These are phyloP conservation scores for Grosmannia serpens DNA, from an alignment of 2,329 filamentous ascomycete genomes.

Conservation along the genomic window DNA sequence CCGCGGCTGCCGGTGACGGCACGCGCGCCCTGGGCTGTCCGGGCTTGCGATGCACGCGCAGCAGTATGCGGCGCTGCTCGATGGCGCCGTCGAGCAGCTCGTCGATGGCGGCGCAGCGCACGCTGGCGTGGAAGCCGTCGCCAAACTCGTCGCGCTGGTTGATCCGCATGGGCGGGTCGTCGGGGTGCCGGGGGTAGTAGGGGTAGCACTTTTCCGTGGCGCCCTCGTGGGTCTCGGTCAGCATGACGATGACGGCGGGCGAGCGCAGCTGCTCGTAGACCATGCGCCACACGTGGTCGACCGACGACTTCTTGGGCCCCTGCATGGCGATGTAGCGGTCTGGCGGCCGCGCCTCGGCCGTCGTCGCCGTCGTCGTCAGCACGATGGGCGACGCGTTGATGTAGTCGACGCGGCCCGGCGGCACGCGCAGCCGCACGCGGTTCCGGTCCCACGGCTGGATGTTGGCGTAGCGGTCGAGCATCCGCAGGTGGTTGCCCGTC, in stretches of 20 bases:
- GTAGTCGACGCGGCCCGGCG: constrained; percentile 61
- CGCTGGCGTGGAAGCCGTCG: constrained; percentile 55
- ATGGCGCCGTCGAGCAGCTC: constrained; percentile 45
- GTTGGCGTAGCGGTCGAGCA: constrained; percentile 76
- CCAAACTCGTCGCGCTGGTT: constrained; percentile 54
- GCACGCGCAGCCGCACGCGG: constrained; percentile 68
- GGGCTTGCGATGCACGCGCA: constrained; percentile 30
- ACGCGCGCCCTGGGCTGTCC: not conserved
- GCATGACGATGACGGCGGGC: constrained; percentile 80
- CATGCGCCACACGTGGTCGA: constrained; percentile 92
- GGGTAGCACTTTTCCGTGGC: constrained; percentile 74
- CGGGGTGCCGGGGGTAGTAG: constrained; percentile 61
- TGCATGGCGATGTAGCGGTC: constrained; percentile 82
- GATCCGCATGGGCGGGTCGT: constrained; percentile 39
- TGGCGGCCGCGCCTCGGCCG: constrained; percentile 20
- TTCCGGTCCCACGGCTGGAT: constrained; percentile 86
- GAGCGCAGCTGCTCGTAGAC: constrained; percentile 63
- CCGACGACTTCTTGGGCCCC: constrained; percentile 67
- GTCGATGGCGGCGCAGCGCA: constrained; percentile 54
- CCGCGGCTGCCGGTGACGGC: not conserved
- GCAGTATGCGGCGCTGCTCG: constrained; percentile 62
- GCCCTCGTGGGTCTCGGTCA: constrained; percentile 77
- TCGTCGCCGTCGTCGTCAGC: constrained; percentile 29
- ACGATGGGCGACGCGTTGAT: constrained; percentile 70
- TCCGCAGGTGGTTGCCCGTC: constrained; percentile 37